These are phyloP conservation scores for Hypoxylon sp. DNA, from an alignment of 2,329 filamentous ascomycete genomes.

Conservation along the genomic window DNA sequence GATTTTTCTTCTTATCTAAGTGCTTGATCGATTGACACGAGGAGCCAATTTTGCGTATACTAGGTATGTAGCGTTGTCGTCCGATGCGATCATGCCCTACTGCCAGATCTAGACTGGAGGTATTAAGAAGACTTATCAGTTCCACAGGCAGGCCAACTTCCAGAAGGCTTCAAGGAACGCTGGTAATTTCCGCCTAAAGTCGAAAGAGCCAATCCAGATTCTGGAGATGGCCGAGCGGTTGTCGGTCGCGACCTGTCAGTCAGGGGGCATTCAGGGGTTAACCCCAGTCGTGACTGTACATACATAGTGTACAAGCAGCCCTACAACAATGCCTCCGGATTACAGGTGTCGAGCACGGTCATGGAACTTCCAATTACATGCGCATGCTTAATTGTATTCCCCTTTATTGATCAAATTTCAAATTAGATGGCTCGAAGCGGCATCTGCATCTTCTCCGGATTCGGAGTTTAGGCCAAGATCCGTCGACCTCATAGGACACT, in stretches of 20 bases:
- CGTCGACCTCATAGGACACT: conserved; percentile 2
- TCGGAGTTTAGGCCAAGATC: conserved; percentile 25
- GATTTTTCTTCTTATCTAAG: conserved; percentile 19
- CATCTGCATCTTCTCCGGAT: conserved; percentile 28
- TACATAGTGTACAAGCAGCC: conserved; percentile 9
- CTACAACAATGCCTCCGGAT: conserved; percentile 1
- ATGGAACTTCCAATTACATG: not conserved
- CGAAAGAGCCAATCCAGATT: conserved; percentile 38
- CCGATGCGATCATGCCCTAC: conserved; percentile 30
- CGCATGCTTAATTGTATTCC: conserved; percentile 13
- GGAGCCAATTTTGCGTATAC: conserved; percentile 19
- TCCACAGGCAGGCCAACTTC: conserved; percentile 26
- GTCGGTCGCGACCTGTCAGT: conserved; percentile 23
- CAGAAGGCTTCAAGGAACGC: conserved; percentile 35
- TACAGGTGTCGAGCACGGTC: not conserved
- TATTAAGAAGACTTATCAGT: conserved; percentile 23
- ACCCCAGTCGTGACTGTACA: conserved; percentile 20
- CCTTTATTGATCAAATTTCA: conserved; percentile 16
- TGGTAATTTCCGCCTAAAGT: conserved; percentile 33
- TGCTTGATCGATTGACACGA: conserved; percentile 30
- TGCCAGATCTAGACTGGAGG: conserved; percentile 33
- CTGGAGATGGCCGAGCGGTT: conserved; percentile 29
- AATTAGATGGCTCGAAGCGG: conserved; percentile 40
- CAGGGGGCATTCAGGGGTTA: conserved; percentile 24
- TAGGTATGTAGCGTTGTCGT: conserved; percentile 33